These are phyloP conservation scores for Umbelopsis ramanniana DNA, from an alignment of 192 early-diverging fungal species.

Conservation along the genomic window DNA sequence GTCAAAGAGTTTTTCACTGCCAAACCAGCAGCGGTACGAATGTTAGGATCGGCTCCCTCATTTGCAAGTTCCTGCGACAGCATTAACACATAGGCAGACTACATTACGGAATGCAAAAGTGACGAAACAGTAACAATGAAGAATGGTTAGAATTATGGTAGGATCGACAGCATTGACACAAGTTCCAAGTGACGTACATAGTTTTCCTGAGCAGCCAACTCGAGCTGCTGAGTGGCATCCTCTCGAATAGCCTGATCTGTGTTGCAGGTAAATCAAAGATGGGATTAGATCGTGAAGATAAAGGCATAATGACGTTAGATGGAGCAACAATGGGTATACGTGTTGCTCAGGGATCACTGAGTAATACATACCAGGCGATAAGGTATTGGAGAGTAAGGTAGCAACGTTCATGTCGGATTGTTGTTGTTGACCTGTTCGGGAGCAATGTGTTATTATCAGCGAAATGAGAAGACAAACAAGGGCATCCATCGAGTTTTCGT, in stretches of 20 bases:
- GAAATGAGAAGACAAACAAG: neutral
- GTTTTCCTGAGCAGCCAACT: slow-evolving; percentile 73
- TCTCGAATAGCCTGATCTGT: slow-evolving; percentile 78
- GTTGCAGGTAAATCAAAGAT: neutral
- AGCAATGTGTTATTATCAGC: neutral
- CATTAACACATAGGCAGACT: slow-evolving; percentile 69
- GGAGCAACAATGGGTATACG: neutral
- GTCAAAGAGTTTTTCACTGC: slow-evolving; percentile 92
- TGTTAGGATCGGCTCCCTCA: slow-evolving; percentile 63
- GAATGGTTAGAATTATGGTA: neutral
- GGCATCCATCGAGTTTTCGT: neutral
- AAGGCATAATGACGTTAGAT: neutral
- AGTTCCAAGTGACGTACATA: slow-evolving; percentile 70
- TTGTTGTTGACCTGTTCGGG: slow-evolving; percentile 23
- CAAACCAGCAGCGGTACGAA: slow-evolving; percentile 86
- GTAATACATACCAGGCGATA: slow-evolving; percentile 64
- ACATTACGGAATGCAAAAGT: slow-evolving; percentile 21
- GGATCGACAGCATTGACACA: neutral
- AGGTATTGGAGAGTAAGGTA: slow-evolving; percentile 78
- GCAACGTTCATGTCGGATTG: slow-evolving; percentile 62
- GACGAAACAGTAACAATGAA: neutral
- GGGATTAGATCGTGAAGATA: slow-evolving; percentile 13
- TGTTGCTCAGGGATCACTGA: neutral
- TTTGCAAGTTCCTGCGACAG: slow-evolving; percentile 85
- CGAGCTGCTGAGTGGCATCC: slow-evolving; percentile 78